Conservation (phyloP, 2,329 filamentous ascomycete species). For the Chlorencoelia australis region DNA sequence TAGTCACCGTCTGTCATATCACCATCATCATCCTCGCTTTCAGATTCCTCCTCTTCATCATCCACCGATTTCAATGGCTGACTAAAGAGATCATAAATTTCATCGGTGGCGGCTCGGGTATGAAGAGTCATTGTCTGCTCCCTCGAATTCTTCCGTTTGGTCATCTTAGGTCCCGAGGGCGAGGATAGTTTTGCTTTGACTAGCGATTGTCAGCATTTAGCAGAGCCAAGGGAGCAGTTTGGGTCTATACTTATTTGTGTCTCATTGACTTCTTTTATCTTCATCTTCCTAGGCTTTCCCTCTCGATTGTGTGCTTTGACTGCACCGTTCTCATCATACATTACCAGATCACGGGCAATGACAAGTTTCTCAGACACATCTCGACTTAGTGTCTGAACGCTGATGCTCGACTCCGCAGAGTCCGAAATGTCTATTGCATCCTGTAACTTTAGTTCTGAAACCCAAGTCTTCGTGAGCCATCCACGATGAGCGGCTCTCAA, state of each 20-base stretch:
- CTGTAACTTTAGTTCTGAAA: conserved; percentile 21
- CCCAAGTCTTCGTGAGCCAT: conserved; percentile 50
- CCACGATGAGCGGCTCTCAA: conserved; percentile 70
- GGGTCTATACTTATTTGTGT: conserved; percentile 89
- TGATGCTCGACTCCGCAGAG: conserved; percentile 10
- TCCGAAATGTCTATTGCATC: conserved; percentile 2
- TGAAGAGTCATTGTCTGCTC: conserved; percentile 99
- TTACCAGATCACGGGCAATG: conserved; percentile 27
- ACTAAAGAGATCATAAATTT: conserved; percentile 96
- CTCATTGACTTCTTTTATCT: conserved; percentile 77
- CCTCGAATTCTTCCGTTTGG: conserved; percentile 49
- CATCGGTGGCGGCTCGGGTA: conserved; percentile 87
- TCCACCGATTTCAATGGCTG: conserved; percentile 51
- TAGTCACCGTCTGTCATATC: conserved; percentile 61
- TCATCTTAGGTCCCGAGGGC: conserved; percentile 73
- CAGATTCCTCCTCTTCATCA: conserved; percentile 31
- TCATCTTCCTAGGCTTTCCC: conserved; percentile 56
- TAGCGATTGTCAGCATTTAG: conserved; percentile 33
- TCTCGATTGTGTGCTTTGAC: conserved; percentile 37
- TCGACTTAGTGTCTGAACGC: conserved; percentile 14
- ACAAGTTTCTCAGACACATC: conserved; percentile 28
- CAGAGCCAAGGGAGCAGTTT: too few species aligned
- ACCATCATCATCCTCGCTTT: conserved; percentile 52
- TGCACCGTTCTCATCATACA: conserved; percentile 48
- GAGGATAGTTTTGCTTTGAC: conserved; percentile 92